Evolutionary conservation across 495 filamentous ascomycete genomes (phyloP).

Genomic region (Penicillium waksmanii): DNA sequence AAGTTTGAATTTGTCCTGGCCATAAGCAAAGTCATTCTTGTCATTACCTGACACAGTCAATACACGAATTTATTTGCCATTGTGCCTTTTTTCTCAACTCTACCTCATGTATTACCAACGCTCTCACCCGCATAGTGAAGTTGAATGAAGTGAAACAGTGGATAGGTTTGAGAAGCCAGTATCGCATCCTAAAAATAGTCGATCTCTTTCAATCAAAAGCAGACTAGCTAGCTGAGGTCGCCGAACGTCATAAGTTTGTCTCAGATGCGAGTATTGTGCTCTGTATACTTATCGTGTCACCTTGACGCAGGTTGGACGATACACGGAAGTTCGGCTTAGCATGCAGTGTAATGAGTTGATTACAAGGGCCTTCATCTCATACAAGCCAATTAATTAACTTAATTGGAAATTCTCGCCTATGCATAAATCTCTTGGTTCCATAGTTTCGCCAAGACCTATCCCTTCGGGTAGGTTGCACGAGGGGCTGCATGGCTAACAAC

Average conservation of each 20-base stretch:
- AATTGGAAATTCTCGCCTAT: background rate
- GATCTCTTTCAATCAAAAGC: background rate
- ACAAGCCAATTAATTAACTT: background rate
- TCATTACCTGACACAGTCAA: slow-evolving; percentile 3
- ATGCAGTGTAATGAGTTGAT: slow-evolving; percentile 15
- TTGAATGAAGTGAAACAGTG: background rate
- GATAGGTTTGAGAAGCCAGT: background rate
- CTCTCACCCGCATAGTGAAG: background rate
- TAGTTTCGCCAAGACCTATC: background rate
- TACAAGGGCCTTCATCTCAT: background rate
- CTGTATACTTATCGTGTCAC: slow-evolving; percentile 17
- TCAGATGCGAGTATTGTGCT: background rate
- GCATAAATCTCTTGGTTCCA: background rate
- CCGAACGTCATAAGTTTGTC: background rate
- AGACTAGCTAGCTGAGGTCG: background rate
- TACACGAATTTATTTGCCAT: slow-evolving; percentile 12
- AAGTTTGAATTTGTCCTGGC: slow-evolving; percentile 24
- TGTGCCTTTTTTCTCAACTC: background rate
- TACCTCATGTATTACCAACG: background rate
- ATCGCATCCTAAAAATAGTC: background rate
- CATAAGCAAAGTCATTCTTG: slow-evolving; percentile 13
- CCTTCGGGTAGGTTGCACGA: slow-evolving; percentile 13
- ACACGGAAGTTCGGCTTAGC: slow-evolving; percentile 7
- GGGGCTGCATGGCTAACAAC: slow-evolving; percentile 3
- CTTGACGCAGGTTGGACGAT: slow-evolving; percentile 14